Evolutionary conservation across 495 filamentous ascomycete species (phyloP), one percentile per base, ranked within the genome.

Genomic region (Hamigera avellanea): DNA sequence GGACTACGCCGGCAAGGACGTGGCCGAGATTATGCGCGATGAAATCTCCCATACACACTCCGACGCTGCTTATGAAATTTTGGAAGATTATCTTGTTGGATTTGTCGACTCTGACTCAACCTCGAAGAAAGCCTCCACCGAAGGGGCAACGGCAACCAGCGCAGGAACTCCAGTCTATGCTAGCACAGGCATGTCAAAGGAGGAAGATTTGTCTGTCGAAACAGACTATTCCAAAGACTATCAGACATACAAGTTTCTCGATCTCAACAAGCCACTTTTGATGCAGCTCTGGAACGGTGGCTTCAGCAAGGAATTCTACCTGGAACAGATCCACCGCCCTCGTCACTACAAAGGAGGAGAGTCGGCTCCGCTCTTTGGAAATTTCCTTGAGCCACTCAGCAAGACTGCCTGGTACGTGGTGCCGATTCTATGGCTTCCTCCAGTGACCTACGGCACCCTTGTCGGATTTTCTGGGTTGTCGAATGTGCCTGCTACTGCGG

Each of bases 351-450:
- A 75, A 48, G 86, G 86, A 35, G 91, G 91, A 27, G 76, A 77
- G 39, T 94, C 87, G 4, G 91, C 93, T 19, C 93, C 91, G 6
- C 59, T 99, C 19, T 99, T 99, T 59, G 93, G 93, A 28, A 99
- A 99, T 60, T 91, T 96, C 61, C 70, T 99, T 8, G 93, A 99
- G 59, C 93, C 93, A 6, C 64, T 99, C 17, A 85, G 81, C 57
- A 83, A 87, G 64, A 96, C 93, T 6, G 73, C 88, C 5, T 96
- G 88, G 87, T 96, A 80, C 75, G 52, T 91, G 30, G 70, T 96
- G 10, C 93, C 93, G 8, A 64, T 72, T 0, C 28, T 93, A 7
- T 99, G 93, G 93, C 51, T 89, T n/a, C 93, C 93, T 14, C 66
- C 62, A 8, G 72, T 91, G n/a, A 46, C 62, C 10, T 94, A 85